Conservation (phyloP, 116 monocot species). For the Posidonia oceanica region DNA sequence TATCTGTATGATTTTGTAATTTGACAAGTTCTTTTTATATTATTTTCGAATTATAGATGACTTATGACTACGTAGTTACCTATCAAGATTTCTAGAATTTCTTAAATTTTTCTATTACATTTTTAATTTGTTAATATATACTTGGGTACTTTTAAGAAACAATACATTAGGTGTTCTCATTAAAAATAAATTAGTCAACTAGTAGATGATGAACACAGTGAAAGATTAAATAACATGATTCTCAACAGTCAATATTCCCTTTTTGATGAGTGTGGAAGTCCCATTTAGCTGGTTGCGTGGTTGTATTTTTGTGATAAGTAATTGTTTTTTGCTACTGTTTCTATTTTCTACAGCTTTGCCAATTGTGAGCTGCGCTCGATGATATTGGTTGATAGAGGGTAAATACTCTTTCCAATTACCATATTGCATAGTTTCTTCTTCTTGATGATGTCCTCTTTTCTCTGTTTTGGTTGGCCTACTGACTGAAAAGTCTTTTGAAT, state of each 20-base stretch:
- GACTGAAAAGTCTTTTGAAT: neutral
- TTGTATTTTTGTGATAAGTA: neutral
- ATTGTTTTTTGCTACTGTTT: neutral
- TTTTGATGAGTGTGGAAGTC: neutral
- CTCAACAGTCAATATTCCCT: neutral
- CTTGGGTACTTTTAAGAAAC: too few relatives aligned
- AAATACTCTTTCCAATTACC: neutral
- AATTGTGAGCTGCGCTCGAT: slow-evolving; percentile 91
- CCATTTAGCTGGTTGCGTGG: neutral
- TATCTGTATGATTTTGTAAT: too few relatives aligned
- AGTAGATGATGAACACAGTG: too few relatives aligned
- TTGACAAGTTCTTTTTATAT: too few relatives aligned
- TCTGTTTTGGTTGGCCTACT: neutral
- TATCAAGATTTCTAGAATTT: too few relatives aligned
- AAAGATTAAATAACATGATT: too few relatives aligned
- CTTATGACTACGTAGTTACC: too few relatives aligned
- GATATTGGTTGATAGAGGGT: slow-evolving; percentile 81
- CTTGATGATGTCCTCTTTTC: neutral
- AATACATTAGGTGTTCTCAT: too few relatives aligned
- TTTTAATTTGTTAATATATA: too few relatives aligned
- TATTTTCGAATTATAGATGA: too few relatives aligned
- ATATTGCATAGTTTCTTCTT: neutral
- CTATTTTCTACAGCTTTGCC: slow-evolving; percentile 40
- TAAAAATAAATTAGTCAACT: too few relatives aligned
- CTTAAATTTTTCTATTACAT: too few relatives aligned